Evolutionary conservation across 2,329 filamentous ascomycete species (phyloP).

Genomic region (Aureobasidium namibiae): DNA sequence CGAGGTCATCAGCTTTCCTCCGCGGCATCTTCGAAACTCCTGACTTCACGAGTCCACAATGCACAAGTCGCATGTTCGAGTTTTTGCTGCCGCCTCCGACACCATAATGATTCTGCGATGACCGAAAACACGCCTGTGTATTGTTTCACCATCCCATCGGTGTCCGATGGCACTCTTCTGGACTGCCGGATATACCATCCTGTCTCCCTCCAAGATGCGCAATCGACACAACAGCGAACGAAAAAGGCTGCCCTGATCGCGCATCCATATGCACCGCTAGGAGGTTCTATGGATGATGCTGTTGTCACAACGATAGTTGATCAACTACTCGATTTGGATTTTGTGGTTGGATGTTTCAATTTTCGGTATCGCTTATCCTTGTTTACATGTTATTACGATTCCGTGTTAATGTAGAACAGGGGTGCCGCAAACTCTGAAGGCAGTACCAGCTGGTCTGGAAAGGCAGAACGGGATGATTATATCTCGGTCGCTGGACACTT

Average conservation of each 20-base stretch:
- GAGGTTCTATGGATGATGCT: constrained; percentile 75
- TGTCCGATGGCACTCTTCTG: constrained; percentile 68
- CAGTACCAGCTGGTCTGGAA: constrained; percentile 78
- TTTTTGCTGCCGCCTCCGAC: not conserved
- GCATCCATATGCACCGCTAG: constrained; percentile 84
- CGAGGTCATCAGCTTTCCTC: not conserved
- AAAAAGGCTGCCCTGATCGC: constrained; percentile 59
- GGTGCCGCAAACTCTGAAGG: constrained; percentile 69
- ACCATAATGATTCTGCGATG: not conserved
- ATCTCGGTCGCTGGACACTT: constrained; percentile 74
- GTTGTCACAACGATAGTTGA: constrained; percentile 60
- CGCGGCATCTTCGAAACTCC: not conserved
- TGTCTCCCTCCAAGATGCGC: not conserved
- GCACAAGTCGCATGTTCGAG: not conserved
- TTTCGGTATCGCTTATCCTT: constrained; percentile 30
- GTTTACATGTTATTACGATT: not conserved
- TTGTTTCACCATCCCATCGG: constrained; percentile 68
- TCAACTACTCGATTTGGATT: constrained; percentile 60
- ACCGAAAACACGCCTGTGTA: not conserved
- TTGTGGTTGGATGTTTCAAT: constrained; percentile 80
- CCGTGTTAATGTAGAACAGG: constrained; percentile 38
- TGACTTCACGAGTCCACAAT: not conserved
- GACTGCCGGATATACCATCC: constrained; percentile 75
- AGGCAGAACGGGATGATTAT: constrained; percentile 75
- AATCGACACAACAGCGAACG: constrained; percentile 20